Base-by-base conservation (phyloP, 1,284 basidiomycete species). In the Cutaneotrichosporon daszewskae region DNA sequence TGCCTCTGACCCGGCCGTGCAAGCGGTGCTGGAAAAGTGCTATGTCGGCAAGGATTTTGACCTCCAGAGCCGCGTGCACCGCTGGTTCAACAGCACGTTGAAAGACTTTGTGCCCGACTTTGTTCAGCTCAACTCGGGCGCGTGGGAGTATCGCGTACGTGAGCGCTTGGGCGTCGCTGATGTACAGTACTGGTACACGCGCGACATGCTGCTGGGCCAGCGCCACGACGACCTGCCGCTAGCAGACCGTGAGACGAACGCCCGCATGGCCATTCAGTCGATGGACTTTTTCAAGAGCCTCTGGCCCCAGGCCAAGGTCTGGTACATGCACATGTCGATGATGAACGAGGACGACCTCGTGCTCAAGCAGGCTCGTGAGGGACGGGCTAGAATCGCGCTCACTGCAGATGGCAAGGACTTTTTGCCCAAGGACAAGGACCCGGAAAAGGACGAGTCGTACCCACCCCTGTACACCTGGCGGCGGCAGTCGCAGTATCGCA, bases 241-340 rank as follows among this genome's bases (percentile, higher is more conserved):
- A 8, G 40, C 26, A 26, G 40, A 41, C 26, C 40, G 40, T 19
- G 32, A 41, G 32, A 35, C 32, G 2, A 29, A 26, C 13, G 40
- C 40, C 10, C 2, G 7, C 8, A 34, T 41, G 32, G 40, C 40
- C 3, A 20, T 41, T 9, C 40, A 35, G 32, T 34, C 32, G 12
- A 17, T 41, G 18, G 32, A 41, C 32, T 41, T 22, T 11, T 41
- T 41, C 18, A 4, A 16, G 18, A 16, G 14, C 8, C 12, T 16
- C 12, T 41, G 40, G 40, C 40, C 40, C 7, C 4, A 28, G 11
- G 40, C 40, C 32, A 34, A 28, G 26, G 32, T 41, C 13, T 41
- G 40, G 40, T 41, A 41, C 19, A 34, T 41, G 32, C 40, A 41
- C 40, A 41, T 41, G 40, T 41, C 40, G 14, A 41, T 41, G 40